Evolutionary conservation across 2,329 filamentous ascomycete species (phyloP).

Genomic region (Calonectria montana): DNA sequence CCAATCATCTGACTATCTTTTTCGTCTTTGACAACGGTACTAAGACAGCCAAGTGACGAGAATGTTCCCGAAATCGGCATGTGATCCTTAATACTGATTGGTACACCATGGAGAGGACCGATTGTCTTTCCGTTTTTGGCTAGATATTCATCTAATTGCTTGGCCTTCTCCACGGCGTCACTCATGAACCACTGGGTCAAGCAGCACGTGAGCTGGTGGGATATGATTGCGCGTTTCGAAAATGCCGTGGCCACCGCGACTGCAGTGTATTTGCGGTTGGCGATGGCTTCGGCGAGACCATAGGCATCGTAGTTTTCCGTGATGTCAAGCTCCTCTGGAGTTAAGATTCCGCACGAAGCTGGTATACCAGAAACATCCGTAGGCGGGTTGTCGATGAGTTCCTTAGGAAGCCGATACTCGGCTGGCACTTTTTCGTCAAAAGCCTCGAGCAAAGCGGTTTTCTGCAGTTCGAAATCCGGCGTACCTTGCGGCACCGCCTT

Average conservation of each 20-base stretch:
- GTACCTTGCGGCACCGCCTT: constrained; percentile 34
- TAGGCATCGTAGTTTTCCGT: constrained; percentile 59
- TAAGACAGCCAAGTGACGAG: constrained; percentile 62
- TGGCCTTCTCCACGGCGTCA: constrained; percentile 55
- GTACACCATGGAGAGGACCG: constrained; percentile 40
- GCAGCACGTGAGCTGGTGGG: constrained; percentile 67
- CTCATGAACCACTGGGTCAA: constrained; percentile 64
- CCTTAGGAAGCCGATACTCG: constrained; percentile 41
- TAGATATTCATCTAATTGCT: constrained; percentile 55
- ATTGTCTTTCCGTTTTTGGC: constrained; percentile 45
- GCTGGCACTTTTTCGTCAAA: constrained; percentile 48
- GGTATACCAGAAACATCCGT: constrained; percentile 29
- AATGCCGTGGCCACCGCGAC: constrained; percentile 60
- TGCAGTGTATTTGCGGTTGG: constrained; percentile 48
- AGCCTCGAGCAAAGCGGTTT: constrained; percentile 40
- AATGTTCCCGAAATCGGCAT: constrained; percentile 65
- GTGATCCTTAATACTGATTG: constrained; percentile 57
- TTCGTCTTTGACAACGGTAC: constrained; percentile 60
- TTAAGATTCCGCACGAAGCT: constrained; percentile 54
- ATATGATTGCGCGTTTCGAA: constrained; percentile 61
- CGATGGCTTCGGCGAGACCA: constrained; percentile 54
- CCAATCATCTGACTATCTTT: constrained; percentile 68
- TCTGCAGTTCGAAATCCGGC: constrained; percentile 38
- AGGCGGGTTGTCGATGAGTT: constrained; percentile 30
- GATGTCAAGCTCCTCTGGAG: constrained; percentile 57